Evolutionary conservation across 176 grass and related monocot genomes (phyloP).

Genomic region (Cenchrus americanus): DNA sequence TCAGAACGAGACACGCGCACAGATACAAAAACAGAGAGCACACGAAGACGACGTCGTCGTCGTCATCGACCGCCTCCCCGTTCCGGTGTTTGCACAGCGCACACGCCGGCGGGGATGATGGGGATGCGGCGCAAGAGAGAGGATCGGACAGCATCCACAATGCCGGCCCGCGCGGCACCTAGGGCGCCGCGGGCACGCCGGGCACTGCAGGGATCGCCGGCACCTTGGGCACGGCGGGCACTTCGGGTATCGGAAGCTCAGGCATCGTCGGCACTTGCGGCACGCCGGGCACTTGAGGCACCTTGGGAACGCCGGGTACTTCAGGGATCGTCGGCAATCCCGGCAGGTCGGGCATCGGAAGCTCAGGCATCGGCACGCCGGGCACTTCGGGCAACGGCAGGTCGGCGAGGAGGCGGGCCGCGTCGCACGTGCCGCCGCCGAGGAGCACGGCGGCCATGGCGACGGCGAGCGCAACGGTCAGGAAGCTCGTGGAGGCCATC

Average conservation of each 20-base stretch:
- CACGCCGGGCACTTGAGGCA: not conserved
- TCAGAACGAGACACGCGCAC: too few species aligned
- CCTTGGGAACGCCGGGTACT: not conserved
- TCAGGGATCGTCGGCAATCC: not conserved
- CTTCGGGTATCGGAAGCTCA: not conserved
- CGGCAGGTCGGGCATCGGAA: not conserved
- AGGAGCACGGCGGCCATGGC: conserved; percentile 5
- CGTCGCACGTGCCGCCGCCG: conserved; percentile 26
- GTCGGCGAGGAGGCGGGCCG: conserved; percentile 46
- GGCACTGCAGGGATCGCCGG: not conserved
- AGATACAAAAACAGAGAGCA: too few species aligned
- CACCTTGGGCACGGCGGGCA: not conserved
- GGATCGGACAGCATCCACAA: too few species aligned
- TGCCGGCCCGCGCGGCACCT: not conserved
- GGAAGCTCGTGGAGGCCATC: conserved; percentile 43
- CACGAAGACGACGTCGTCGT: too few species aligned
- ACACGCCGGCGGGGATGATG: too few species aligned
- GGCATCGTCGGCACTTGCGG: not conserved
- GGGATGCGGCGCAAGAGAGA: too few species aligned
- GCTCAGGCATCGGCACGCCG: not conserved
- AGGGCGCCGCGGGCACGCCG: not conserved
- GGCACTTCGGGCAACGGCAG: not conserved
- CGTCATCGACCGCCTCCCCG: too few species aligned
- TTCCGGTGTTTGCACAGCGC: too few species aligned
- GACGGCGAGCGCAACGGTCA: conserved; percentile 28